These are phyloP conservation scores for Asterophora parasitica DNA, from an alignment of 768 basidiomycete species.

Conservation along the genomic window DNA sequence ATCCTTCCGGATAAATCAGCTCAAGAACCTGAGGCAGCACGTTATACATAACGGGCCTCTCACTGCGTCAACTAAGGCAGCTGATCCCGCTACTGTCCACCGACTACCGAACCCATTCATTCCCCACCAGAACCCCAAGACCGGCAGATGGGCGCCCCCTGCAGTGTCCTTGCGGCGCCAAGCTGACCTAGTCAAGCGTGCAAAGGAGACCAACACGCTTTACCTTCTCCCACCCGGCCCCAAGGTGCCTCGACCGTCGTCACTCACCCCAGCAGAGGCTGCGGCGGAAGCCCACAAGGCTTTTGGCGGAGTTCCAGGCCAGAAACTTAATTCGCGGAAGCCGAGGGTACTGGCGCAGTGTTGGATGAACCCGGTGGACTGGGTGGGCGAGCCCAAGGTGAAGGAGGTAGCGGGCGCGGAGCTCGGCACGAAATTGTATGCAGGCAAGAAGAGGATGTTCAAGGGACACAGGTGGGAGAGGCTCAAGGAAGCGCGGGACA, in stretches of 20 bases:
- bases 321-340: slow-evolving; percentile 8
- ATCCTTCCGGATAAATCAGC: slow-evolving; percentile 43
- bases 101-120: slow-evolving; percentile 67
- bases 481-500: slow-evolving; percentile 38
- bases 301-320: slow-evolving; percentile 2
- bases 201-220: slow-evolving; percentile 46
- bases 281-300: slow-evolving; percentile 1
- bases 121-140: slow-evolving; percentile 51
- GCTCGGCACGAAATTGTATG: slow-evolving; percentile 62
- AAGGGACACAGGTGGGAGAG: slow-evolving; percentile 91
- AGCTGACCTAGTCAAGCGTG: slow-evolving; percentile 73
- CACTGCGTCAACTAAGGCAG: slow-evolving; percentile 19
- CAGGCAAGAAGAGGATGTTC: slow-evolving; percentile 81
- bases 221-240: slow-evolving; percentile 66
- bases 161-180: slow-evolving; percentile 73
- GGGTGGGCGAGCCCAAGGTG: slow-evolving; percentile 42
- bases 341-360: slow-evolving; percentile 11
- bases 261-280: background rate
- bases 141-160: slow-evolving; percentile 64
- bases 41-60: slow-evolving; percentile 37
- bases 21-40: slow-evolving; percentile 26
- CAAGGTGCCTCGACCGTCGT: slow-evolving; percentile 32
- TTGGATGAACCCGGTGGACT: slow-evolving; percentile 33
- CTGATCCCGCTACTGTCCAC: slow-evolving; percentile 14
- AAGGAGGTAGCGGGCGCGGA: slow-evolving; percentile 45